Conservation (phyloP, 192 early-diverging fungal species). For the Diversispora eburnea region DNA sequence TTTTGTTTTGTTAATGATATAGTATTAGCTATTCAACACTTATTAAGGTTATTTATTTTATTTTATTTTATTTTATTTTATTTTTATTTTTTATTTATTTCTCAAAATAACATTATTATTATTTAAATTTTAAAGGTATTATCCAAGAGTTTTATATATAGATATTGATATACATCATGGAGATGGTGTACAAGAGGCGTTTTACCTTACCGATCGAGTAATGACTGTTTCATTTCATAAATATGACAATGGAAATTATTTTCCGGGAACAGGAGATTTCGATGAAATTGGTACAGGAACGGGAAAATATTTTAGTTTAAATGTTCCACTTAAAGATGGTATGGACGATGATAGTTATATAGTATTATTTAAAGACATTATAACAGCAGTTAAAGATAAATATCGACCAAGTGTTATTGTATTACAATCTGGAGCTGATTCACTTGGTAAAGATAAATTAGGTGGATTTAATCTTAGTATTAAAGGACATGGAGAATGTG, state of each 20-base stretch:
- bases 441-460: constrained; percentile 51
- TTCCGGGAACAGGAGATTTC: constrained; percentile 83
- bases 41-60: constrained; percentile 57
- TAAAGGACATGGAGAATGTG: constrained; percentile 72
- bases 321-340: constrained; percentile 84
- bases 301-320: constrained; percentile 83
- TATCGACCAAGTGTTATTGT: constrained; percentile 85
- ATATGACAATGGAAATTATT: constrained; percentile 81
- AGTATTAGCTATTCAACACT: constrained; percentile 85
- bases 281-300: constrained; percentile 73
- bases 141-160: constrained; percentile 87
- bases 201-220: constrained; percentile 84
- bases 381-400: constrained; percentile 62
- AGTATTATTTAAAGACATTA: constrained; percentile 70
- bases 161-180: constrained; percentile 99
- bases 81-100: constrained; percentile 23
- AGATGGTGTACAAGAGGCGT: constrained; percentile 97
- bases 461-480: constrained; percentile 55
- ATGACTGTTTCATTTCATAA: constrained; percentile 98
- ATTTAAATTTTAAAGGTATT: constrained; percentile 45
- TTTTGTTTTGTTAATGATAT: constrained; percentile 99
- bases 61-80: background rate
- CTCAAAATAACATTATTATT: background rate
- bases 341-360: constrained; percentile 84
- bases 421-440: constrained; percentile 83